Conservation (phyloP, 2,329 filamentous ascomycete genomes). For the Phaeosphaeriaceae sp. region DNA sequence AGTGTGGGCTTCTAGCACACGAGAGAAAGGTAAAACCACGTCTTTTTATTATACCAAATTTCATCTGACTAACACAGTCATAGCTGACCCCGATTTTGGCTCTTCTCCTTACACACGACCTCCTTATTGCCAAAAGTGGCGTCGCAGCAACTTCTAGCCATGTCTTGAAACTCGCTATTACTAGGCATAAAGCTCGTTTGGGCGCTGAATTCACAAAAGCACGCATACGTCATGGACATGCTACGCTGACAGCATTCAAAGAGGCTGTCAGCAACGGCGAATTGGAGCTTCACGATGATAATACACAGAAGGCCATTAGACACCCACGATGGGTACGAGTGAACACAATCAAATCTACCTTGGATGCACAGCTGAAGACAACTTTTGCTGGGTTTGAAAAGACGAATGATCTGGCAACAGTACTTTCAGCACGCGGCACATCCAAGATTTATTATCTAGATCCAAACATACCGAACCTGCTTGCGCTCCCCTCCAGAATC, state of each 20-base stretch:
- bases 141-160: conserved; percentile 82
- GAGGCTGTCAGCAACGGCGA: conserved; percentile 59
- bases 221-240: conserved; percentile 72
- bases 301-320: conserved; percentile 50
- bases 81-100: conserved; percentile 82
- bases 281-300: conserved; percentile 39
- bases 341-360: conserved; percentile 75
- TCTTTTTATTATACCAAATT: background rate
- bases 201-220: conserved; percentile 82
- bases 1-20: conserved; percentile 72
- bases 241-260: conserved; percentile 70
- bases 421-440: conserved; percentile 54
- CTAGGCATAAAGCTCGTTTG: conserved; percentile 81
- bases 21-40: conserved; percentile 88
- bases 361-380: conserved; percentile 73
- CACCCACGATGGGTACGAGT: conserved; percentile 93
- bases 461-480: conserved; percentile 77
- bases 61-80: conserved; percentile 7
- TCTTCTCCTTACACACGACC: conserved; percentile 83
- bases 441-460: conserved; percentile 73
- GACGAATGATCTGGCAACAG: conserved; percentile 62
- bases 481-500: conserved; percentile 75
- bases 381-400: conserved; percentile 72
- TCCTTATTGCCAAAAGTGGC: conserved; percentile 79
- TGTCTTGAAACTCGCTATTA: conserved; percentile 75